phyloP scores from a whole-genome alignment of 768 basidiomycete genomes.

The Lentinus brumalis region DNA sequence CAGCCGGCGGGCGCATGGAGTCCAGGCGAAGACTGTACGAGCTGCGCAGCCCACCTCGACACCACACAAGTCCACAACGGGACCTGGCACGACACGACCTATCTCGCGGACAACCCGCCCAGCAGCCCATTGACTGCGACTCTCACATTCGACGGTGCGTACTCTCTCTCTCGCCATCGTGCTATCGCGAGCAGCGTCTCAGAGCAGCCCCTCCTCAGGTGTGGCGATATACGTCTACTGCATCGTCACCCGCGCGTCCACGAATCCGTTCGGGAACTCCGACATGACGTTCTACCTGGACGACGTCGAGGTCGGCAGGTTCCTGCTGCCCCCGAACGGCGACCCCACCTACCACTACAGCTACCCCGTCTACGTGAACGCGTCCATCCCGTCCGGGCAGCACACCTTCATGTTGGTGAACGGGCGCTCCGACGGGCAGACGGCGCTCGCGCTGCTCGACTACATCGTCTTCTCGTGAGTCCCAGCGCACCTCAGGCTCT shows the following conservation, averaged over 20 bases:
- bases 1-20: conserved; percentile 39
- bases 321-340: conserved; percentile 22
- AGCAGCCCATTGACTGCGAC: conserved; percentile 27
- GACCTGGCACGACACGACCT: conserved; percentile 38
- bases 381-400: conserved; percentile 21
- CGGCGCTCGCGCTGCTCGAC: conserved; percentile 38
- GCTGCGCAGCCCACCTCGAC: conserved; percentile 31
- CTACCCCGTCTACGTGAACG: conserved; percentile 34
- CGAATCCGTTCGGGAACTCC: conserved; percentile 29
- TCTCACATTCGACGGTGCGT: conserved; percentile 38
- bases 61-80: conserved; percentile 14
- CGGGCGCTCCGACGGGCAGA: conserved; percentile 30
- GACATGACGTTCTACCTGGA: conserved; percentile 43
- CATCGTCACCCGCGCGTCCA: conserved; percentile 30
- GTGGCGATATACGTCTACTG: conserved; percentile 47
- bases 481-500: no score
- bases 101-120: conserved; percentile 9
- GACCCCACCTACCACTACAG: conserved; percentile 31
- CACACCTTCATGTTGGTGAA: conserved; percentile 39
- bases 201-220: conserved; percentile 26
- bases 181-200: not conserved
- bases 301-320: conserved; percentile 32
- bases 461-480: conserved; percentile 41
- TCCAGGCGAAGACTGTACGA: conserved; percentile 24
- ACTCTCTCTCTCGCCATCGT: not conserved